Conservation (phyloP, 805 yeast genomes). For the Pichia pseudocactophila region DNA sequence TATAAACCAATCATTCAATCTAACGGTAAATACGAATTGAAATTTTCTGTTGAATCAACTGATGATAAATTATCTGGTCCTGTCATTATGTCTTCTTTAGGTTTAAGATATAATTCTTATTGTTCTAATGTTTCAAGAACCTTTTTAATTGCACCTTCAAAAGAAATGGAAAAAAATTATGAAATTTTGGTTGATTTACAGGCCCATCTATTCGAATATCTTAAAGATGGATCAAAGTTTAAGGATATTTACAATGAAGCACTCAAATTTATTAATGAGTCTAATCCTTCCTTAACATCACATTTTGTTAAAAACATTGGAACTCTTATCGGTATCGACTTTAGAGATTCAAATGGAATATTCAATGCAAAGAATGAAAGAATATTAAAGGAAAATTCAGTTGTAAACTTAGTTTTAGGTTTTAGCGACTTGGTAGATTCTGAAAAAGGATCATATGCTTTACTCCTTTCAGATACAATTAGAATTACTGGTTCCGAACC, state of each 20-base stretch:
- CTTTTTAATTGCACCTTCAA: conserved; percentile 80
- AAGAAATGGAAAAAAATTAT: conserved; percentile 69
- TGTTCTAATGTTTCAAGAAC: conserved; percentile 86
- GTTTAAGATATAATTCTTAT: conserved; percentile 79
- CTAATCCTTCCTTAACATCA: conserved; percentile 55
- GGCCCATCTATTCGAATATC: conserved; percentile 45
- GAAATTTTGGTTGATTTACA: conserved; percentile 68
- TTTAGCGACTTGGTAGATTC: conserved; percentile 51
- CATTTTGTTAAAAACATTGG: conserved; percentile 76
- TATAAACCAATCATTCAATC: conserved; percentile 86
- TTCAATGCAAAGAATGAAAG: conserved; percentile 68
- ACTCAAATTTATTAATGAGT: conserved; percentile 46
- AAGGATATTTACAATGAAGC: conserved; percentile 59
- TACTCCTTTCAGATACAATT: conserved; percentile 74
- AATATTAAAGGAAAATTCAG: conserved; percentile 58
- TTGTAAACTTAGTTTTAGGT: conserved; percentile 70
- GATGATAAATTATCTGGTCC: conserved; percentile 61
- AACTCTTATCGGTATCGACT: conserved; percentile 82
- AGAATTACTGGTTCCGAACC: conserved; percentile 58
- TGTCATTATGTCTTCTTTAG: conserved; percentile 74
- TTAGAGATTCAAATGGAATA: conserved; percentile 69
- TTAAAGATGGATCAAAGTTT: conserved; percentile 64
- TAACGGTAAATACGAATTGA: conserved; percentile 76
- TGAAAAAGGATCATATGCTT: conserved; percentile 53
- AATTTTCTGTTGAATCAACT: conserved; percentile 73